Conservation (phyloP, 1,284 basidiomycete species). For the Lentinula novae-zelandiae region DNA sequence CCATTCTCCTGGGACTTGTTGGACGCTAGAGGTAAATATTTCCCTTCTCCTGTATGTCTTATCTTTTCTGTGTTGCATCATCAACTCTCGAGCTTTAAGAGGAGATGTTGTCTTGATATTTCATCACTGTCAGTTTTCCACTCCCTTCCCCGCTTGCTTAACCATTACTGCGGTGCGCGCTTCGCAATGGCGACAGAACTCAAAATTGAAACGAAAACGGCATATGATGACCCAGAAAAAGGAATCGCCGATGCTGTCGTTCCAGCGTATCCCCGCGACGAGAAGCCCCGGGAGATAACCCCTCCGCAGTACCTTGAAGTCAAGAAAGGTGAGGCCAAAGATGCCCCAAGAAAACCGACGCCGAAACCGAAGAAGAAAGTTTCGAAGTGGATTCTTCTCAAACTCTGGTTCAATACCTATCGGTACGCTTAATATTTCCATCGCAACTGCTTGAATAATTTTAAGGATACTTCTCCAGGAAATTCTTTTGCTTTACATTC, state of each 20-base stretch:
- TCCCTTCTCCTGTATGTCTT: conserved; percentile 11
- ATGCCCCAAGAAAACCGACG: conserved; percentile 38
- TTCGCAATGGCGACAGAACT: conserved; percentile 33
- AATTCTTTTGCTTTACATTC: conserved; percentile 61
- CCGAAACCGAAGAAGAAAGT: conserved; percentile 33
- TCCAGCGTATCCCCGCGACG: conserved; percentile 22
- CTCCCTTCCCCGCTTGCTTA: conserved; percentile 15
- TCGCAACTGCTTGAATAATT: neutral
- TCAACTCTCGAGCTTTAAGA: conserved; percentile 17
- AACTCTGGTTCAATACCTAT: conserved; percentile 69
- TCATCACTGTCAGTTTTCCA: conserved; percentile 13
- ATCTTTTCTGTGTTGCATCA: conserved; percentile 12
- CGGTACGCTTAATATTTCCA: conserved; percentile 33
- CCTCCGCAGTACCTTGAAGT: conserved; percentile 3
- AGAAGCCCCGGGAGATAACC: conserved; percentile 29
- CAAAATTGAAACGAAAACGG: conserved; percentile 28
- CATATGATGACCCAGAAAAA: conserved; percentile 52
- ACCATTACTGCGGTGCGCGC: conserved; percentile 16
- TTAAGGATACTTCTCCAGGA: conserved; percentile 33
- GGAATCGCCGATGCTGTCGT: conserved; percentile 40
- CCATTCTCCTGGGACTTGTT: conserved; percentile 1
- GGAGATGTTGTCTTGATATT: conserved; percentile 14
- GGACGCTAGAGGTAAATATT: conserved; percentile 5
- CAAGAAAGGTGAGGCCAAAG: conserved; percentile 24
- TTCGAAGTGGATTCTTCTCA: conserved; percentile 54